Conservation (phyloP, 2,329 filamentous ascomycete species). For the Trichoderma simmonsii region DNA sequence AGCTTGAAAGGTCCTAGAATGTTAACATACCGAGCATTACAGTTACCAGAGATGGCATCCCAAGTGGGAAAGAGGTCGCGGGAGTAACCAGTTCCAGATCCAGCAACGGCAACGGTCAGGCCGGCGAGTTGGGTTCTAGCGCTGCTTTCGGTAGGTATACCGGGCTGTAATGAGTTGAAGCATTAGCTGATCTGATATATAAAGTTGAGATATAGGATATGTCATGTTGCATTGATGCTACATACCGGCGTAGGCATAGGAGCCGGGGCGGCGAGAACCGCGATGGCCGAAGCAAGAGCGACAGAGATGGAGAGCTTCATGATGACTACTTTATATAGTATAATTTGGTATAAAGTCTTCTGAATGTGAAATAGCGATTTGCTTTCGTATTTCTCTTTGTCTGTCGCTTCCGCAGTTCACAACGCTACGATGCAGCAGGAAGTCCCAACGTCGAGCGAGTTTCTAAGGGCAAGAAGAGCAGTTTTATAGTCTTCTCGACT, state of each 20-base stretch:
- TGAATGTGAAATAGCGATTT: background rate
- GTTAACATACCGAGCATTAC: conserved; percentile 60
- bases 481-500: background rate
- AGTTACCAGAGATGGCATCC: conserved; percentile 61
- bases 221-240: background rate
- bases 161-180: conserved; percentile 40
- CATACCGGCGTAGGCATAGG: conserved; percentile 29
- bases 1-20: background rate
- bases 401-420: background rate
- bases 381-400: background rate
- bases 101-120: conserved; percentile 56
- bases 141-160: conserved; percentile 57
- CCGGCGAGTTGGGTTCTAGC: conserved; percentile 57
- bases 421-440: background rate
- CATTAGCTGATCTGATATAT: background rate
- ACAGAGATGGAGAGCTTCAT: conserved; percentile 34
- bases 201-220: background rate
- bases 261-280: conserved; percentile 30
- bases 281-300: conserved; percentile 26
- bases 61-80: conserved; percentile 70
- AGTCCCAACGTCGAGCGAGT: background rate
- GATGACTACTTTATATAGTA: background rate
- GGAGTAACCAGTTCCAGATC: conserved; percentile 56
- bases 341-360: background rate
- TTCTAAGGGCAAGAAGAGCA: background rate